phyloP scores from a whole-genome alignment of 768 basidiomycete species.

The Sutorius australiensis region DNA sequence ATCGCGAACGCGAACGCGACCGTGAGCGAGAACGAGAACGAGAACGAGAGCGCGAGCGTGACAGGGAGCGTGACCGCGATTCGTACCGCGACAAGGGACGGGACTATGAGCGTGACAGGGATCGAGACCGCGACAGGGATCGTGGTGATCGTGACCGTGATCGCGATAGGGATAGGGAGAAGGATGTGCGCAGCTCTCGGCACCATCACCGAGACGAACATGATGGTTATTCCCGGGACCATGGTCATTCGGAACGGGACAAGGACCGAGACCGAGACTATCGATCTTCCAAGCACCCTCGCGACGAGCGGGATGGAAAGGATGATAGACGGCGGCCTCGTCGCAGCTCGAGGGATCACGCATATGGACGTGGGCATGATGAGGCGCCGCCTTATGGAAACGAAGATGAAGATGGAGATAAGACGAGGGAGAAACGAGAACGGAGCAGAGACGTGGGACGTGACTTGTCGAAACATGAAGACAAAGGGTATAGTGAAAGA shows the following conservation, averaged over 20 bases:
- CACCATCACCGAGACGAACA: constrained; percentile 37
- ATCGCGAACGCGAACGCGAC: constrained; percentile 42
- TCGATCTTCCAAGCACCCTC: constrained; percentile 43
- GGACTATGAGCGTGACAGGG: constrained; percentile 39
- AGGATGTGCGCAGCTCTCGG: constrained; percentile 34
- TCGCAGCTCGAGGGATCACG: constrained; percentile 38
- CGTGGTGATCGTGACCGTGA: constrained; percentile 41
- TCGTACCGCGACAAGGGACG: constrained; percentile 29
- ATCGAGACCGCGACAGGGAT: constrained; percentile 41
- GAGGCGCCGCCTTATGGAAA: constrained; percentile 38
- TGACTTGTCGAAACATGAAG: constrained; percentile 38
- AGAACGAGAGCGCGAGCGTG: constrained; percentile 30
- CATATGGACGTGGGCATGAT: constrained; percentile 44
- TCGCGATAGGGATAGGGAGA: constrained; percentile 41
- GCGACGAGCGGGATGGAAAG: constrained; percentile 54
- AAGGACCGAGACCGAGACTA: constrained; percentile 40
- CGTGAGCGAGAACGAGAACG: too few relatives aligned
- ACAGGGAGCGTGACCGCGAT: constrained; percentile 26
- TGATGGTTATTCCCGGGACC: constrained; percentile 32
- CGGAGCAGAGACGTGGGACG: constrained; percentile 42
- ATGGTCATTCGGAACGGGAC: constrained; percentile 33
- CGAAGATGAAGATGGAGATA: constrained; percentile 39
- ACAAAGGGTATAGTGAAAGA: constrained; percentile 49
- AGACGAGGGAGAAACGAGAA: constrained; percentile 40
- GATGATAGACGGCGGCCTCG: constrained; percentile 47